Base-by-base conservation (phyloP, 169 alveolate species). In the Babesia divergens region DNA sequence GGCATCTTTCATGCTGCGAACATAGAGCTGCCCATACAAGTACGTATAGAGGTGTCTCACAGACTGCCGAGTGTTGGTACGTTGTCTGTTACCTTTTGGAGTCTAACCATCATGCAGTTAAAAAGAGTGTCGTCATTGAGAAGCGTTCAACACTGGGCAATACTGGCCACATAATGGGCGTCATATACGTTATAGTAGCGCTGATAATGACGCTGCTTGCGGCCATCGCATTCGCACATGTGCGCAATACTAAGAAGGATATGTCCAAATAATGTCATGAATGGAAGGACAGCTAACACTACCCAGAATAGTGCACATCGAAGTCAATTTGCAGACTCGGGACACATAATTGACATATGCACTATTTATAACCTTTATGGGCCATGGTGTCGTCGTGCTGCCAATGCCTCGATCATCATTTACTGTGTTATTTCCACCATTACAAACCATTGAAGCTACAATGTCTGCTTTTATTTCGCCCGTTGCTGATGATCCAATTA, bases 1-100 rank as follows among this genome's bases (percentile, higher is more conserved):
- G 93, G 90, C 3, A 82, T 74, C 37, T 34, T 89, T 44, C 70
- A 88, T 42, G 69, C 38, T 0, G 14, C 18, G 6, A 82, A 67
- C 28, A 28, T 74, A 5, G 43, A 29, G 2, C 43, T 83, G n/a
- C 90, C 93, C 13, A 11, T 89, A 14, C 82, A 84, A 43, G 81
- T 89, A 22, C 60, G 59, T 37, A 56, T 89, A 31, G 71, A 74
- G 6, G 72, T 62, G 31, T 31, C 38, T 0, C 59, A 32, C 6
- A 43, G 37, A 14, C 43, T 62, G 7, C 38, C 52, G 6, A 2
- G 49, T 31, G 72, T 62, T 22, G 72, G 72, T 62, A 46, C 0
- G 72, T 47, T 62, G n/a, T 9, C 2, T 1, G 8, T n/a, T 13
- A 8, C 14, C 62, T 38, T 6, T 1, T 9, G 6, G n/a, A n/a